phyloP scores from a whole-genome alignment of 768 basidiomycete species.

The Clitopilus passeckerianus region DNA sequence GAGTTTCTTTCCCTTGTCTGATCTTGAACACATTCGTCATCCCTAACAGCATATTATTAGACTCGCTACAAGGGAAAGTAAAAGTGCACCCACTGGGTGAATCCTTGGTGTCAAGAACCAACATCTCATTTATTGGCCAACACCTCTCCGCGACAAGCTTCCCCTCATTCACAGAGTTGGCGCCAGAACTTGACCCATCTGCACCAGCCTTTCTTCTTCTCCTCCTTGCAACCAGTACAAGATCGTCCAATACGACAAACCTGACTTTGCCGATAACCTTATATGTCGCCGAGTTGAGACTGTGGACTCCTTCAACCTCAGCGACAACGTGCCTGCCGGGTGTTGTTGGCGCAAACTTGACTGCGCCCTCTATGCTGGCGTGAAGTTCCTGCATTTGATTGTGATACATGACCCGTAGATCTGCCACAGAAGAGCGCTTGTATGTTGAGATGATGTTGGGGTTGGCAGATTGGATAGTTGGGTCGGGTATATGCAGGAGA shows the following conservation, averaged over 20 bases:
- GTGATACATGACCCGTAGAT: slow-evolving; percentile 90
- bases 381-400: slow-evolving; percentile 93
- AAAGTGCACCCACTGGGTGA: slow-evolving; percentile 60
- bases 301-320: slow-evolving; percentile 78
- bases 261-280: slow-evolving; percentile 83
- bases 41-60: too few relatives aligned
- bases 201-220: slow-evolving; percentile 57
- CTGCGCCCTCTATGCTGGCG: slow-evolving; percentile 86
- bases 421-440: slow-evolving; percentile 88
- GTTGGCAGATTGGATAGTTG: slow-evolving; percentile 51
- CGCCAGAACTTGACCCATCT: slow-evolving; percentile 25
- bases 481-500: slow-evolving; percentile 84
- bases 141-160: slow-evolving; percentile 91
- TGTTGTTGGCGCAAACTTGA: slow-evolving; percentile 89
- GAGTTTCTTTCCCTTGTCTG: slow-evolving; percentile 86
- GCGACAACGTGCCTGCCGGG: slow-evolving; percentile 89
- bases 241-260: slow-evolving; percentile 89
- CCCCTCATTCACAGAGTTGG: slow-evolving; percentile 50
- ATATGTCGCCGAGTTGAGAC: slow-evolving; percentile 93
- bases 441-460: slow-evolving; percentile 35
- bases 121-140: slow-evolving; percentile 91
- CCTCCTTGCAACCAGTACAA: slow-evolving; percentile 81
- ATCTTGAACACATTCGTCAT: slow-evolving; percentile 99
- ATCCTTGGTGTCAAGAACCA: slow-evolving; percentile 95
- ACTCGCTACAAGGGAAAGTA: too few relatives aligned